phyloP scores from a whole-genome alignment of 169 alveolate genomes.

The Plasmodium vinckei region DNA sequence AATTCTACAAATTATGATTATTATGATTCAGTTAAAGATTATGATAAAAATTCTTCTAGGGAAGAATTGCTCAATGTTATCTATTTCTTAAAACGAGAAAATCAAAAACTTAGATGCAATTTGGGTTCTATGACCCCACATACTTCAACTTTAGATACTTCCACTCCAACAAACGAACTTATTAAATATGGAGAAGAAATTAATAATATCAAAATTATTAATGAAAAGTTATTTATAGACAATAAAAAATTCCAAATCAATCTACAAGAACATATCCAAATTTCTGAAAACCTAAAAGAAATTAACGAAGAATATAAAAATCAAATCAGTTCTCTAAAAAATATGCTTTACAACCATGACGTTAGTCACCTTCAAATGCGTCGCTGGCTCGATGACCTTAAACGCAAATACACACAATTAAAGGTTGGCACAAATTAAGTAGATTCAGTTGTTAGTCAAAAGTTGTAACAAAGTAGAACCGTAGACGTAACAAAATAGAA shows the following conservation, averaged over 20 bases:
- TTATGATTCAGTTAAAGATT: constrained; percentile 28
- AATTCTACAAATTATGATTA: constrained; percentile 45
- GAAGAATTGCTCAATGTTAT: constrained; percentile 40
- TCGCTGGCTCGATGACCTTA: constrained; percentile 30
- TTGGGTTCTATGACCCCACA: background rate
- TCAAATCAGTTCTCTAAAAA: constrained; percentile 26
- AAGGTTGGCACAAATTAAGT: constrained; percentile 12
- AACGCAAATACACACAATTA: constrained; percentile 34
- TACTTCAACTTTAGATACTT: background rate
- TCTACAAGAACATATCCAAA: constrained; percentile 23
- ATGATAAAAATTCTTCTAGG: constrained; percentile 32
- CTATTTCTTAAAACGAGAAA: constrained; percentile 15
- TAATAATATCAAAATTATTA: constrained; percentile 5
- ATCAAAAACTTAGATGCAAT: constrained; percentile 9
- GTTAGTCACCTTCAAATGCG: constrained; percentile 22
- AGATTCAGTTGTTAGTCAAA: too few species aligned
- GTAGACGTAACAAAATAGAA: too few species aligned
- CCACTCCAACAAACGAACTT: background rate
- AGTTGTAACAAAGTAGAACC: too few species aligned
- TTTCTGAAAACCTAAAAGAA: constrained; percentile 5
- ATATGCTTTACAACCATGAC: constrained; percentile 32
- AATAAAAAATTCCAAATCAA: constrained; percentile 32
- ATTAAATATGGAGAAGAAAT: constrained; percentile 3
- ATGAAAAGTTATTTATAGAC: constrained; percentile 41
- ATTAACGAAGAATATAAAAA: constrained; percentile 33